phyloP scores from a whole-genome alignment of 2,329 filamentous ascomycete species.

The Ceratocystis variospora region DNA sequence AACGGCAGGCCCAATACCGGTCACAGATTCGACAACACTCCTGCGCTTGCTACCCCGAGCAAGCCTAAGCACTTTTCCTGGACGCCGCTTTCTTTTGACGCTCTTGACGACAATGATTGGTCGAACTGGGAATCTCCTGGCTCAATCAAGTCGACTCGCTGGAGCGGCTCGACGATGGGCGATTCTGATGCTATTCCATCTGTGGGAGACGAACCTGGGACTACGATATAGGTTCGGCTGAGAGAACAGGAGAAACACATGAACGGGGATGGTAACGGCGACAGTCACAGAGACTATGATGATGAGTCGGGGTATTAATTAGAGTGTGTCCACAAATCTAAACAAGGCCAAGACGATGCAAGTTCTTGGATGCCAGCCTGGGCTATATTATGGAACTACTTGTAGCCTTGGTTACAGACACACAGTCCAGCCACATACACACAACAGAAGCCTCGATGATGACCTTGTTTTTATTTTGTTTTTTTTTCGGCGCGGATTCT shows the following conservation, averaged over 20 bases:
- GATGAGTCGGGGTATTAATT: background rate
- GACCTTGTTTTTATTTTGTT: background rate
- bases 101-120: conserved; percentile 49
- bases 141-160: conserved; percentile 43
- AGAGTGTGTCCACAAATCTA: background rate
- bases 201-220: conserved; percentile 33
- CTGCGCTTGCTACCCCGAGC: conserved; percentile 26
- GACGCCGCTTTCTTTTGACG: conserved; percentile 44
- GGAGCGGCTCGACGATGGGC: conserved; percentile 48
- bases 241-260: background rate
- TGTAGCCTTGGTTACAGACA: background rate
- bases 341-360: background rate
- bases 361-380: background rate
- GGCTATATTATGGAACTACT: background rate
- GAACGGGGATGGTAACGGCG: background rate
- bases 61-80: conserved; percentile 45
- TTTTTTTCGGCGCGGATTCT: background rate
- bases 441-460: background rate
- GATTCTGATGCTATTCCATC: conserved; percentile 34
- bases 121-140: conserved; percentile 48
- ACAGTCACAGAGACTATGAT: background rate
- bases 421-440: background rate
- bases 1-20: background rate
- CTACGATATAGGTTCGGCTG: conserved; percentile 34
- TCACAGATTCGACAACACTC: background rate